Evolutionary conservation across 345 rosid species (phyloP).

Genomic region (Camelina neglecta): DNA sequence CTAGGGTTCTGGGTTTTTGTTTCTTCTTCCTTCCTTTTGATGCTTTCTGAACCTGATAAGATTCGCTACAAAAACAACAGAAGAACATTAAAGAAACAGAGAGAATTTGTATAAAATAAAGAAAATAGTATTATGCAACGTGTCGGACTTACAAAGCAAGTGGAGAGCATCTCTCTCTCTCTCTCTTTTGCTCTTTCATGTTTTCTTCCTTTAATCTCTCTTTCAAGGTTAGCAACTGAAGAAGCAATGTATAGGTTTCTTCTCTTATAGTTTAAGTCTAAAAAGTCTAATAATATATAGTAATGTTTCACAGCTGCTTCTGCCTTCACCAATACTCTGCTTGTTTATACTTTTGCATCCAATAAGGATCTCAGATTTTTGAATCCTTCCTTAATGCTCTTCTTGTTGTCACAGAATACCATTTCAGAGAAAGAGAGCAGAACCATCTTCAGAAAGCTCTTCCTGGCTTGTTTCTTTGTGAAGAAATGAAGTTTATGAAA

Average conservation of each 20-base stretch:
- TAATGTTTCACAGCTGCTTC: conserved; percentile 36
- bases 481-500: conserved; percentile 84
- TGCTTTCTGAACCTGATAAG: conserved; percentile 46
- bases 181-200: conserved; percentile 24
- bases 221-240: conserved; percentile 26
- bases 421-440: conserved; percentile 24
- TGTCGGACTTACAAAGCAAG: conserved; percentile 36
- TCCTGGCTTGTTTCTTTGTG: conserved; percentile 1
- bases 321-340: conserved; percentile 41
- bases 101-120: conserved; percentile 31
- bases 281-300: not conserved
- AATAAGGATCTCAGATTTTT: conserved; percentile 41
- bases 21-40: conserved; percentile 40
- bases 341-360: conserved; percentile 42
- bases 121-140: conserved; percentile 23
- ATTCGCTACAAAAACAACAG: conserved; percentile 27
- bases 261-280: conserved; percentile 37
- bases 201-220: conserved; percentile 20
- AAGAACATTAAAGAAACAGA: conserved; percentile 5
- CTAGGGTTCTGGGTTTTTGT: conserved; percentile 48
- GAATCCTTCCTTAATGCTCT: not conserved
- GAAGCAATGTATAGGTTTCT: conserved; percentile 36
- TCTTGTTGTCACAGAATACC: not conserved
- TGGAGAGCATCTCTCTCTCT: conserved; percentile 27
- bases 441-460: not conserved